Conservation (phyloP, 345 rosid species). For the Crucihimalaya himalaica region DNA sequence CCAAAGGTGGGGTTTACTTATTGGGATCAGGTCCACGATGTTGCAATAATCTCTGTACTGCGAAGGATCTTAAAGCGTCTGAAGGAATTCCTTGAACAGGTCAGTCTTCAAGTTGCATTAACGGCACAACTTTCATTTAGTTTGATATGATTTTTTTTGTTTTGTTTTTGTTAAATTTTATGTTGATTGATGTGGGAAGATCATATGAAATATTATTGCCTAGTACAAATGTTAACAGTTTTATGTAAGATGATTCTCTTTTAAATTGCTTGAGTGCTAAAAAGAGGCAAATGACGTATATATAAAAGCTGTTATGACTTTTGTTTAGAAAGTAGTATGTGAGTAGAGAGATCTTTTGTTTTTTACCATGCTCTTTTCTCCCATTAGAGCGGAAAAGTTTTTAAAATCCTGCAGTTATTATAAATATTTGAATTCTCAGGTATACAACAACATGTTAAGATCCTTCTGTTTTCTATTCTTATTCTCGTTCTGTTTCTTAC, state of each 20-base stretch:
- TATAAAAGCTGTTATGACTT: neutral
- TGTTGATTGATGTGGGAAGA: neutral
- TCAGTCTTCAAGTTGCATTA: constrained; percentile 37
- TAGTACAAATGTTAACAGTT: constrained; percentile 9
- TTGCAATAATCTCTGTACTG: constrained; percentile 68
- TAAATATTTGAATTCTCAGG: neutral
- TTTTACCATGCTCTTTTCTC: constrained; percentile 4
- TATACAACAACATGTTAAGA: neutral
- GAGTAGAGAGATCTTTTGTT: constrained; percentile 9
- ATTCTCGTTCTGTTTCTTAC: neutral
- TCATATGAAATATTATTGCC: constrained; percentile 12
- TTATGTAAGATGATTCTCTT: neutral
- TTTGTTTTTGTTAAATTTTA: neutral
- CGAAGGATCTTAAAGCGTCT: constrained; percentile 76
- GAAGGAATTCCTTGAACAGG: constrained; percentile 83
- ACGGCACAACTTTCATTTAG: constrained; percentile 6
- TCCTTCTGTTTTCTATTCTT: constrained; percentile 11
- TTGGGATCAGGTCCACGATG: constrained; percentile 95
- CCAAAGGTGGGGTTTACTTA: constrained; percentile 78
- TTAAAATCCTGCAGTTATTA: neutral
- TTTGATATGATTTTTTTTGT: neutral
- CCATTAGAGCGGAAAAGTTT: neutral
- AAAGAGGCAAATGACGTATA: constrained; percentile 6
- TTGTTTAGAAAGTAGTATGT: constrained; percentile 9
- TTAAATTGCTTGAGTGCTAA: neutral